Base-by-base conservation (phyloP, 164 flowering plant species). In the Vitis rotundifolia region DNA sequence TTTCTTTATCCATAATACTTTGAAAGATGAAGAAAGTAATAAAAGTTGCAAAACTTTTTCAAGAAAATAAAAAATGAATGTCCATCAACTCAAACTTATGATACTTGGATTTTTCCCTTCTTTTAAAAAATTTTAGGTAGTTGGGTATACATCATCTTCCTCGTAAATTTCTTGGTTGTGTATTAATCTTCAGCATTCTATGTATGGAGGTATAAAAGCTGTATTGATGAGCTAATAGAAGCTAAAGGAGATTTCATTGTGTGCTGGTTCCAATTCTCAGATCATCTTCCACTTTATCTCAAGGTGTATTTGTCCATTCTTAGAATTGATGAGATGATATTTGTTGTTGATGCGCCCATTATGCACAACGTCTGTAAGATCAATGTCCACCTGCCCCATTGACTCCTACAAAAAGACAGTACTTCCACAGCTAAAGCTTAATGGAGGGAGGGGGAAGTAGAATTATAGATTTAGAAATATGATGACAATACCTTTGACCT, bases 321-420 rank as follows among this genome's bases (percentile, higher is more conserved):
- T 90, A 1, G 99, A 94, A 70, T 90, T 81, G 51, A 91, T 90
- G 53, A 94, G 77, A 84, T 94, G 89, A 77, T 86, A 92, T 73
- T 90, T 89, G 71, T 88, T 73, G 54, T 92, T 94, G 75, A 92
- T 88, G 16, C 97, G 85, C 9, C 95, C 92, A 50, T 94, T 92
- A 78, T 84, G 77, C 78, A 94, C 90, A 9, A 91, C 94, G 75
- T 94, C 99, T 8, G 19, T 70, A 1, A 92, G 89, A 68, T 84
- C 84, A 53, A 94, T 90, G 4, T 90, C 91, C 31, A 94, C 93
- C 68, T 86, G 81, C 7, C 99, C 99, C 70, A 94, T 68, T 14
- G 89, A 81, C 77, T 88, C 97, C 96, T 90, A 44, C 63, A 68
- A 68, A 9, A 59, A 60, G 22, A 22, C 11, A n/a, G 7, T 6